Evolutionary conservation across 2,329 filamentous ascomycete genomes (phyloP), one percentile per base, ranked within the genome.

Genomic region (Pseudocercospora pini-densiflorae): DNA sequence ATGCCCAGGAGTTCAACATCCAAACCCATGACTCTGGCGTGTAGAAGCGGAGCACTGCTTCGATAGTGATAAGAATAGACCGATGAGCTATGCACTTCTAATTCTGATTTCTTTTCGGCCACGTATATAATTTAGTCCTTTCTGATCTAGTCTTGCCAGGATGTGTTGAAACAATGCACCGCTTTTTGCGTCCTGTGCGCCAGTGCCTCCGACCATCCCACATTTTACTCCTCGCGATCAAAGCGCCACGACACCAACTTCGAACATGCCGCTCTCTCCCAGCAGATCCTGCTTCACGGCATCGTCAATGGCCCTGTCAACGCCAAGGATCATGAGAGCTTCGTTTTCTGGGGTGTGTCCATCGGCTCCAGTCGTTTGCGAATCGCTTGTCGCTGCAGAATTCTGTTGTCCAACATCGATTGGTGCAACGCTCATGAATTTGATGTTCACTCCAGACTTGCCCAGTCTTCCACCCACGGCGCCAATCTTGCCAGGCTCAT

Each of bases 401-500:
- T 21, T 9, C 23, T 27, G 33, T 64, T 64, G 27, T n/a, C 51
- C 68, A 62, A 47, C 36, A 64, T 84, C 83, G 68, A 91, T 76
- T 8, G 85, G 85, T 57, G 86, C 85, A 0, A 94, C 92, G 74
- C 87, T 89, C 92, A 94, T 95, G 76, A 90, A 93, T 54, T 86
- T 86, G 77, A 94, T 92, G 74, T 95, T 95, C 61, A 95, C 88
- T 0, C 87, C 88, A 43, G 90, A 86, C 43, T 84, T 84, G 0
- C 92, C 92, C 27, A 94, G 80, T 60, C 89, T 84, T 65, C 85
- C 89, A 0, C 92, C 92, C 2, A 95, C 92, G 43, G 88, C 88
- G 1, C 92, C 92, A 76, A 95, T 94, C 82, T 93, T 94, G 10
- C 92, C 92, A 0, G 91, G 91, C 69, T 89, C 86, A 75, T 95